Base-by-base conservation (phyloP, 345 rosid genomes). In the Rhizophora mangle region DNA sequence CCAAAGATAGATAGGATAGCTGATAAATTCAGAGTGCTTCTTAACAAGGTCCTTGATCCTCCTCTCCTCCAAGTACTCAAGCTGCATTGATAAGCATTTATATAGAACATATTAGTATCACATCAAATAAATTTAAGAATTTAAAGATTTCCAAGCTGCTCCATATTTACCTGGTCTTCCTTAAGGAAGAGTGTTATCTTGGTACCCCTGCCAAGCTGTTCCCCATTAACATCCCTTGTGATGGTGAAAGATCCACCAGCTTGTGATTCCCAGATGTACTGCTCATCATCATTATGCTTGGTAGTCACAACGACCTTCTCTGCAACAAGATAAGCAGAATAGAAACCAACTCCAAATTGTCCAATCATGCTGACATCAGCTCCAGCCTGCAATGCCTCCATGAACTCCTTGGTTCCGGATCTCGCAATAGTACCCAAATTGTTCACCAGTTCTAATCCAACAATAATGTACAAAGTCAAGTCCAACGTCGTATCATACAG, bases 361-460 rank as follows among this genome's bases (percentile, higher is more conserved):
- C 97, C 96, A 27, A 92, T 92, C 97, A 92, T 92, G 73, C 96
- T 89, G 26, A 92, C 96, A 65, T 89, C 92, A 34, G 96, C 97
- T 0, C 97, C 97, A 30, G 91, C 92, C 74, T 87, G 92, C 65
- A 92, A 65, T 7, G 97, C 97, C 70, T 92, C 96, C 97, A 88
- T 87, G 61, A 92, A 89, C 27, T 92, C 97, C 76, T 89, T 89
- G 37, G 97, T 88, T 19, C 96, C 97, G 16, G 96, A 92, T 73
- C 96, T 85, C 21, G 96, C 94, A 70, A 89, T 89, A 0, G 97
- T 92, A 47, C 97, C 97, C 90, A 92, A 78, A 60, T 89, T 88
- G 70, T 92, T 92, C 74, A 92, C 96, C 82, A 92, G 39, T 37
- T 92, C 92, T 86, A 5, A 26, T n/a, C 18, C 5, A 52, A 7